Base-by-base conservation (phyloP, 495 filamentous ascomycete species). In the Pyrenopolyporus hunteri region DNA sequence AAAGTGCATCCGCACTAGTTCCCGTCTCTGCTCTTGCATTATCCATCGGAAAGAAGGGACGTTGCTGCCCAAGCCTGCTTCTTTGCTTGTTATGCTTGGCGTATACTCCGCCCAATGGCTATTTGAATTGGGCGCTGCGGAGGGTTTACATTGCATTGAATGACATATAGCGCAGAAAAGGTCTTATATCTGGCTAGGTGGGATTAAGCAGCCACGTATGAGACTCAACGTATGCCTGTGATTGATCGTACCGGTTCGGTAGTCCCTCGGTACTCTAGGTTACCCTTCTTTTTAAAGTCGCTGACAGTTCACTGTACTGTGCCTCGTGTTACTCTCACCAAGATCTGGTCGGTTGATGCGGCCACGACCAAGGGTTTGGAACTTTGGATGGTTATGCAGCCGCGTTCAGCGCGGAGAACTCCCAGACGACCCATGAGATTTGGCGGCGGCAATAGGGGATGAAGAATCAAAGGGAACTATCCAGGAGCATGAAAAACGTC, bases 141-240 rank as follows among this genome's bases (percentile, higher is more conserved):
- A 66, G 46, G 53, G 63, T 66, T 66, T 43, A 60, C 57, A 66
- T 66, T 66, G 63, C 63, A 66, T 66, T 60, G 50, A 66, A 66
- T 66, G 63, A 66, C 63, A 66, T 66, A 66, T 66, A 66, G 49
- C 56, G 57, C 63, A 66, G 50, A 45, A 57, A 44, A 59, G 63
- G 63, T 57, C 63, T 60, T 66, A 52, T 66, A 66, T 66, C 56
- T 60, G 63, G 63, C 63, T 66, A 60, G 63, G 63, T 66, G 63
- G 51, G 63, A 66, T 66, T 66, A 60, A 66, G 56, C 57, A 66
- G 63, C 63, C 63, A 66, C 63, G 63, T 66, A 66, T 66, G 56
- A 57, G 63, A 60, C 25, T 60, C 46, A 42, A 56, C 57, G 52
- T 60, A 59, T 36, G 48, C 62, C 42, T 65, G 50, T 65, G 62